A percentile compares a stretch with the other conserved stretches of the same genome.
Evolutionary conservation across 2,329 filamentous ascomycete genomes (phyloP).

Genomic region (Juglanconis juglandina): DNA sequence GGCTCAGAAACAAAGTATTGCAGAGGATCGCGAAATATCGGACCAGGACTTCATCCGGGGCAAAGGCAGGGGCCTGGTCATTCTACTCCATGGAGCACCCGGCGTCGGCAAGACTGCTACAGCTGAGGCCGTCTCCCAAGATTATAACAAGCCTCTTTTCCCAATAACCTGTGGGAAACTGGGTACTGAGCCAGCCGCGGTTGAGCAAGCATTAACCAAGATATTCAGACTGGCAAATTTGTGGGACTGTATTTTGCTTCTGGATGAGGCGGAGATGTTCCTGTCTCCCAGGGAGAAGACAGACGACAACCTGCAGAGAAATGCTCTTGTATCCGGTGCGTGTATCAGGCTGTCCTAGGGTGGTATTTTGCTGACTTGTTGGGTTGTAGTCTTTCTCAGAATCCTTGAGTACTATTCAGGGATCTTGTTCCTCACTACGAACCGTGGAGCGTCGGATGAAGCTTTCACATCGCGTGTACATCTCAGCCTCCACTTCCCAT

Average conservation of each 20-base stretch:
- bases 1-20: not conserved
- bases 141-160: constrained; percentile 29
- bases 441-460: constrained; percentile 22
- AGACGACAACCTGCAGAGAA: constrained; percentile 26
- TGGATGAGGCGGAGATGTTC: constrained; percentile 43
- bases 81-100: constrained; percentile 32
- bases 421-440: constrained; percentile 23
- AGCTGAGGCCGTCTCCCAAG: constrained; percentile 34
- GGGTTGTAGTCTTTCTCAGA: constrained; percentile 18
- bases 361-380: no score
- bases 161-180: constrained; percentile 28
- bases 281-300: constrained; percentile 25
- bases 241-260: constrained; percentile 39
- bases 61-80: constrained; percentile 33
- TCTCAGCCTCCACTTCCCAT: not conserved
- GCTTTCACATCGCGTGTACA: constrained; percentile 21
- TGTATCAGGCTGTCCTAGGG: no score
- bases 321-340: constrained; percentile 25
- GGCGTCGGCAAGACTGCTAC: constrained; percentile 39
- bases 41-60: constrained; percentile 18
- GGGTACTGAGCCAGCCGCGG: constrained; percentile 23
- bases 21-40: no score
- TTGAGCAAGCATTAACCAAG: constrained; percentile 26
- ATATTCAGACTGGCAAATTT: constrained; percentile 26
- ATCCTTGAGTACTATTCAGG: constrained; percentile 21